Base-by-base conservation (phyloP, 169 alveolate species). In the Cytauxzoon felis region DNA sequence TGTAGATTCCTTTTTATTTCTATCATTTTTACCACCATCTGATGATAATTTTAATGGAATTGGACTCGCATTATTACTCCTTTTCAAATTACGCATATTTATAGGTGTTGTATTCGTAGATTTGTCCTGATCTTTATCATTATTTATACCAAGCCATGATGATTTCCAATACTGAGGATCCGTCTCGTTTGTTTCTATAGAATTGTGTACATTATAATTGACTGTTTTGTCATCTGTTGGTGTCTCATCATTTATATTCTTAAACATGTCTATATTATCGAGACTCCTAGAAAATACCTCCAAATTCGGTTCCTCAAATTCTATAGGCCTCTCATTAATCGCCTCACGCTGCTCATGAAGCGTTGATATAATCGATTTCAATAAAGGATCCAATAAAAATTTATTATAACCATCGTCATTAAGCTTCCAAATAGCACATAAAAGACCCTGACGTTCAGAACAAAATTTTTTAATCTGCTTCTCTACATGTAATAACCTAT, bases 401-500 rank as follows among this genome's bases (percentile, higher is more conserved):
- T 26, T 23, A 26, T 16, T 30, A 26, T 40, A 59, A 3, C 69
- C 69, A 21, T 59, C 56, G 5, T 48, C 56, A 24, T 33, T 45
- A 16, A 49, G 73, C 36, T 51, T 51, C 75, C 75, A 63, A 5
- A 63, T 47, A 9, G 70, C 23, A 11, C 45, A 24, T 33, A 76
- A 29, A 29, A 76, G 27, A 0, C 75, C 72, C 32, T 76, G 86
- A 16, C 86, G 63, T 34, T 76, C 86, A 19, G 58, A 2, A 30
- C 71, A 70, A 32, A 76, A 66, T 36, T 48, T 47, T 59, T 48
- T 40, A 27, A 65, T 76, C 16, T 66, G 67, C 36, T 76, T 76
- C 40, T 76, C 86, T 11, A 76, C 64, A 26, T 65, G 70, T 18
- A 66, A 51, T n/a, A 76, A 30, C 3, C 86, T 30, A 5, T 62